Percentiles rank a stretch among this genome's conserved stretches.
Conservation (phyloP, 176 grass and related monocot species). For the Ensete glaucum region DNA sequence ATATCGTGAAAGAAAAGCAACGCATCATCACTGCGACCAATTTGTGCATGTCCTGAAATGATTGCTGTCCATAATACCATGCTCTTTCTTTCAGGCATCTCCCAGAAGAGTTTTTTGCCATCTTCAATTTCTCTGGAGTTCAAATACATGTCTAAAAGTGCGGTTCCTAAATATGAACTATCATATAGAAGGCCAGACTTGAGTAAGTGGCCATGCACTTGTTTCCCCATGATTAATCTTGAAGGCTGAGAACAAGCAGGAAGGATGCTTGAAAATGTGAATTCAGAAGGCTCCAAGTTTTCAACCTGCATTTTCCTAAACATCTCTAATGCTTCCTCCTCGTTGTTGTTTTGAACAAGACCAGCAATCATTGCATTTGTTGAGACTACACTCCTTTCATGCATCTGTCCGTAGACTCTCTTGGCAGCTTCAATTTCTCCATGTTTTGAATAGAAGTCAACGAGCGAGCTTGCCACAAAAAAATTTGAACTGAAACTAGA, state of each 20-base stretch:
- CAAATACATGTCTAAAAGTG: conserved; percentile 48
- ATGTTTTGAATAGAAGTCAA: conserved; percentile 55
- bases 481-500: conserved; percentile 37
- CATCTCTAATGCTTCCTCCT: conserved; percentile 37
- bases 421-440: conserved; percentile 45
- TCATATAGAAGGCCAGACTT: conserved; percentile 45
- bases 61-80: conserved; percentile 50
- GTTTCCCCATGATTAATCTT: conserved; percentile 35
- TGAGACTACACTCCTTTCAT: conserved; percentile 39
- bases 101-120: conserved; percentile 38
- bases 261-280: conserved; percentile 57
- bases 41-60: conserved; percentile 83
- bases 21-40: conserved; percentile 45
- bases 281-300: conserved; percentile 37
- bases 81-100: conserved; percentile 41
- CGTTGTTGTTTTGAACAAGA: conserved; percentile 44
- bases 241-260: conserved; percentile 33
- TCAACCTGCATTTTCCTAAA: conserved; percentile 39
- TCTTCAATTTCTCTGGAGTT: conserved; percentile 50
- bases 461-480: conserved; percentile 46
- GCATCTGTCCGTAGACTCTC: conserved; percentile 41
- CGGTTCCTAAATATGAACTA: conserved; percentile 38
- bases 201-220: conserved; percentile 42
- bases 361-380: conserved; percentile 51
- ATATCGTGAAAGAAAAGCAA: conserved; percentile 54